phyloP scores from a whole-genome alignment of 345 rosid species.

The Mercurialis annua region DNA sequence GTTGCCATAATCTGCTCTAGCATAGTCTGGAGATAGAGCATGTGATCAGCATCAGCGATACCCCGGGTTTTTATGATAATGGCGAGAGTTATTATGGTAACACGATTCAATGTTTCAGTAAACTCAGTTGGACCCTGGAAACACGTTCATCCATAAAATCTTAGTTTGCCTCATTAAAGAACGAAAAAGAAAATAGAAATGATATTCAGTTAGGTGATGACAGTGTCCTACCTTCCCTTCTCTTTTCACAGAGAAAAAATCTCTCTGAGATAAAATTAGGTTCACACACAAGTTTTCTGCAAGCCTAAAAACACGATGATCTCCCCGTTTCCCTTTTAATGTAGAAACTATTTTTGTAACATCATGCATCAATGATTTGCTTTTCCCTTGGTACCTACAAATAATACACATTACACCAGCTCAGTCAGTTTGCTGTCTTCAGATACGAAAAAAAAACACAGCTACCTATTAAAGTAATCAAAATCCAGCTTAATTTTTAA shows the following conservation, averaged over 20 bases:
- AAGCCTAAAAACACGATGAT: constrained; percentile 88
- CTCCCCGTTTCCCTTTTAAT: constrained; percentile 90
- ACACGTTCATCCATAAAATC: constrained; percentile 20
- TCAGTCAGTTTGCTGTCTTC: constrained; percentile 12
- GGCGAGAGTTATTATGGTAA: constrained; percentile 84
- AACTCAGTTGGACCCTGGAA: constrained; percentile 95
- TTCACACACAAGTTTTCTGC: constrained; percentile 95
- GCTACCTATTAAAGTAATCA: constrained; percentile 5
- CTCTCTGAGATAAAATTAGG: constrained; percentile 84
- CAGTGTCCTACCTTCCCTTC: constrained; percentile 73
- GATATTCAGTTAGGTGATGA: constrained; percentile 8
- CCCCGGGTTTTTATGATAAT: constrained; percentile 95
- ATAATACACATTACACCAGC: background rate
- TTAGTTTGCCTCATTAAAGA: constrained; percentile 18
- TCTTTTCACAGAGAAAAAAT: constrained; percentile 81
- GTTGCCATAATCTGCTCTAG: constrained; percentile 84
- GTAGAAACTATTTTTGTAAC: constrained; percentile 90
- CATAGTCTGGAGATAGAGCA: constrained; percentile 83
- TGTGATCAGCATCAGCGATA: constrained; percentile 94
- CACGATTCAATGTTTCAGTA: constrained; percentile 92
- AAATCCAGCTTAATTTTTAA: constrained; percentile 1
- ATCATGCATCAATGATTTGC: constrained; percentile 91
- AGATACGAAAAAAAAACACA: constrained; percentile 6
- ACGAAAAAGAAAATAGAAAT: constrained; percentile 16
- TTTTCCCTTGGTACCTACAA: constrained; percentile 88